Percentiles rank a stretch among this genome's conserved stretches.
phyloP scores from a whole-genome alignment of 2,329 filamentous ascomycete species.

The Colletotrichum costaricense region DNA sequence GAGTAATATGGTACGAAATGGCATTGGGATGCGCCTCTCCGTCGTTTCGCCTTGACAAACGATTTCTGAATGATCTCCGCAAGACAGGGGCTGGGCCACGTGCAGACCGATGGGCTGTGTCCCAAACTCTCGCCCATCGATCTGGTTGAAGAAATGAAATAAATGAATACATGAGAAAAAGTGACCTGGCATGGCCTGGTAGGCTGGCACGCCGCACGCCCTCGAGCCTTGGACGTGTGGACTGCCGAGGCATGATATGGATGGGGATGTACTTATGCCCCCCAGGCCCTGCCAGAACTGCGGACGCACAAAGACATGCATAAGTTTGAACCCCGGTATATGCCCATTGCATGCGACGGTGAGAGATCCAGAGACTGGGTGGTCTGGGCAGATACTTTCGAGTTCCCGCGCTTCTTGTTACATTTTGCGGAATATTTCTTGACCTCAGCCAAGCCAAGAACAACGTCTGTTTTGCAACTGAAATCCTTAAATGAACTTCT shows the following conservation, averaged over 20 bases:
- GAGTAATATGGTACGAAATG: conserved; percentile 1
- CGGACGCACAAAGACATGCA: conserved; percentile 15
- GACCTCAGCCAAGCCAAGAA: background rate
- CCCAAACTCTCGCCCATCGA: background rate
- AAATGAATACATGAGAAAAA: background rate
- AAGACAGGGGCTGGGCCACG: conserved; percentile 14
- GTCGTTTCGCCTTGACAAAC: conserved; percentile 26
- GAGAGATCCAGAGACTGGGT: background rate
- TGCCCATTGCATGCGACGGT: background rate
- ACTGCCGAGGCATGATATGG: conserved; percentile 8
- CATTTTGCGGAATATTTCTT: background rate
- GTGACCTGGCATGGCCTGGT: background rate
- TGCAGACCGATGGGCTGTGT: background rate
- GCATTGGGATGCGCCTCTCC: background rate
- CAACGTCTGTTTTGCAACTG: background rate
- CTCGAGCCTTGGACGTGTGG: background rate
- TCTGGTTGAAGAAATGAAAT: background rate
- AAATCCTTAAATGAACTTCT: background rate
- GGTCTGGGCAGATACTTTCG: background rate
- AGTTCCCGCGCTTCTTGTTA: background rate
- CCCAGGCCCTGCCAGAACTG: background rate
- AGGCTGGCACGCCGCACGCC: too few species aligned
- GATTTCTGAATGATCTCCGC: conserved; percentile 1
- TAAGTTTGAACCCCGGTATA: background rate
- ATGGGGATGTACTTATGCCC: background rate